Percentiles rank a stretch among this genome's conserved stretches.
phyloP scores from a whole-genome alignment of 2,329 filamentous ascomycete genomes.

The Pseudohalonectria lignicola region DNA sequence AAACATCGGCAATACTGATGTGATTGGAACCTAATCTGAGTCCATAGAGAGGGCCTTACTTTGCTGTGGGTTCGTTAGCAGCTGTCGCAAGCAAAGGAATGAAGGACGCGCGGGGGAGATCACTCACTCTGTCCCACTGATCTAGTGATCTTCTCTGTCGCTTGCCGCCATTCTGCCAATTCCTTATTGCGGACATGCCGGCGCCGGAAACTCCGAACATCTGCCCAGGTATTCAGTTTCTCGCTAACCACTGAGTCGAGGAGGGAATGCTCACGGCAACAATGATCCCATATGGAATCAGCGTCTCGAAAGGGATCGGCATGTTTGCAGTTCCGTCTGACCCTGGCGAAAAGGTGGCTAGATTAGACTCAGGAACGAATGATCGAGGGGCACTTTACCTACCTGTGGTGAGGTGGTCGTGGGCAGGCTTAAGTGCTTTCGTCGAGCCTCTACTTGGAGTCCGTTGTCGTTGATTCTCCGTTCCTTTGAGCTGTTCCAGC shows the following conservation, averaged over 20 bases:
- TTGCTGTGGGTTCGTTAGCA: constrained; percentile 33
- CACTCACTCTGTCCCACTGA: constrained; percentile 50
- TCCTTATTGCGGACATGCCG: constrained; percentile 44
- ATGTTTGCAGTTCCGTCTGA: constrained; percentile 33
- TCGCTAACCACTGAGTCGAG: constrained; percentile 1
- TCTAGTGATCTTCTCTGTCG: constrained; percentile 48
- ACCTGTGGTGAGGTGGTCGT: constrained; percentile 7
- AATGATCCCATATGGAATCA: constrained; percentile 56
- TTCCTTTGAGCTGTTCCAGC: too few relatives aligned
- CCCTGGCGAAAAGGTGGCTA: too few relatives aligned
- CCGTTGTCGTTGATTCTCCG: too few relatives aligned
- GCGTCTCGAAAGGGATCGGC: constrained; percentile 53
- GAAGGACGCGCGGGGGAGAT: background rate
- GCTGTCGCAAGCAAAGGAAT: too few relatives aligned
- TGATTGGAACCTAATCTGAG: too few relatives aligned
- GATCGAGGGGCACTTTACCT: too few relatives aligned
- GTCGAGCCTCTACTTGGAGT: too few relatives aligned
- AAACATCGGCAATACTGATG: too few relatives aligned
- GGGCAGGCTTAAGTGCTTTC: background rate
- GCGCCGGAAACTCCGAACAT: constrained; percentile 53
- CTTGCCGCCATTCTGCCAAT: constrained; percentile 50
- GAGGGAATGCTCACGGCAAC: constrained; percentile 34
- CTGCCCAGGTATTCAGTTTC: constrained; percentile 29
- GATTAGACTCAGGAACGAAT: too few relatives aligned
- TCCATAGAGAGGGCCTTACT: constrained; percentile 35